Evolutionary conservation across 2,329 filamentous ascomycete genomes (phyloP).

Genomic region (Aureobasidium leucospermi): DNA sequence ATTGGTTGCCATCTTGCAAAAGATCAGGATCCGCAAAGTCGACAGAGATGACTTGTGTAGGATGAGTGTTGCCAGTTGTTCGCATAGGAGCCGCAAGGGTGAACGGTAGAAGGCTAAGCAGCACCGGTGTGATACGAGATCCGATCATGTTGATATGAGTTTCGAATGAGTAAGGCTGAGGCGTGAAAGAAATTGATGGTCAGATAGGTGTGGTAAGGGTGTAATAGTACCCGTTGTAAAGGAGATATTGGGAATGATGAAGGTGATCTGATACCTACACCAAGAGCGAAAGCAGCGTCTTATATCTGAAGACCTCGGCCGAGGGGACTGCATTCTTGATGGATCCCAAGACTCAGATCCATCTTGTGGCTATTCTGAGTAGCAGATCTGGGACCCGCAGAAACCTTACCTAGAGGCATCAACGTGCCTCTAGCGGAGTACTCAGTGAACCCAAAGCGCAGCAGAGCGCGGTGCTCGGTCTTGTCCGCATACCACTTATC

Average conservation of each 20-base stretch:
- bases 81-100: not conserved
- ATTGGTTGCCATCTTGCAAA: conserved; percentile 25
- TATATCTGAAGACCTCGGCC: not conserved
- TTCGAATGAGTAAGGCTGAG: no score
- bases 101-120: not conserved
- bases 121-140: not conserved
- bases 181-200: not conserved
- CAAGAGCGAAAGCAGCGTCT: not conserved
- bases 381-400: not conserved
- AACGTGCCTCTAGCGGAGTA: not conserved
- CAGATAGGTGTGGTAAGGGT: not conserved
- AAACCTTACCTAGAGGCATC: not conserved
- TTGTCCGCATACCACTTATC: conserved; percentile 2
- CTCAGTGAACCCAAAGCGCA: not conserved
- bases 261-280: not conserved
- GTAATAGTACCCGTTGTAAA: no score
- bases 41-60: conserved; percentile 1
- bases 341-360: not conserved
- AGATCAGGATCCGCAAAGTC: conserved; percentile 34
- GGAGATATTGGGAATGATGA: not conserved
- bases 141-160: not conserved
- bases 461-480: not conserved
- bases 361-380: not conserved
- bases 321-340: not conserved
- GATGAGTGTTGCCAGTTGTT: conserved; percentile 7